Evolutionary conservation across 164 flowering plant species (phyloP), one percentile per base, ranked within the genome.

Genomic region (Vitis amurensis): DNA sequence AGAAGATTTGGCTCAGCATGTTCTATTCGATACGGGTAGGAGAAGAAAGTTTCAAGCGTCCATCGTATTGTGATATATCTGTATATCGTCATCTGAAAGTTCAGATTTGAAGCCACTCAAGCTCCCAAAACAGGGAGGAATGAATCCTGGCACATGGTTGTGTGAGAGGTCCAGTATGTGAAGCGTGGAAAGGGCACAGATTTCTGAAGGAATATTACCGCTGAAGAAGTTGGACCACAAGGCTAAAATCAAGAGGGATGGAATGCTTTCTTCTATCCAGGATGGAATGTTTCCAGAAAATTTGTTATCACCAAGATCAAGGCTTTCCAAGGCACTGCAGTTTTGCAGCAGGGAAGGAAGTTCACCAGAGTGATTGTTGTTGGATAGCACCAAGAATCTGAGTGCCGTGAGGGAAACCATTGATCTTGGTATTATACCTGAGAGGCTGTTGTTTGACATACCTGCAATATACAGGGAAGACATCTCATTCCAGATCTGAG

Each of bases 401-500:
- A 73, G 71, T 0, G 15, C 1, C 9, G 4, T 14, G 11, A 78
- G 30, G 13, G 64, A 37, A 10, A 73, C 77, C 15, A 80, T 3
- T 2, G 79, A 77, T 7, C 14, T 53, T 11, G 79, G 83, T 14
- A 80, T 67, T 0, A 13, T 16, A 5, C 82, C 80, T 2, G 75
- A 68, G 7, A 73, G 60, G 14, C 59, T 55, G 27, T 71, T 77
- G 61, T 49, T 51, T 19, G 74, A 52, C 60, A 80, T n/a, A 50
- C 74, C 72, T 17, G 72, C 10, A 1, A 68, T 27, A 2, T 4
- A 8, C 27, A 61, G 14, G 3, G 9, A 12, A 9, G 70, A 0
- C 27, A 23, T 23, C 27, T 23, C 27, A 23, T 23, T 23, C 27
- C 27, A 23, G 27, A 23, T 23, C 27, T 23, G 27, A 23, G 27